Percentiles rank a stretch among this genome's conserved stretches.
Conservation (phyloP, 306 rosid genomes). For the Dryas octopetala region DNA sequence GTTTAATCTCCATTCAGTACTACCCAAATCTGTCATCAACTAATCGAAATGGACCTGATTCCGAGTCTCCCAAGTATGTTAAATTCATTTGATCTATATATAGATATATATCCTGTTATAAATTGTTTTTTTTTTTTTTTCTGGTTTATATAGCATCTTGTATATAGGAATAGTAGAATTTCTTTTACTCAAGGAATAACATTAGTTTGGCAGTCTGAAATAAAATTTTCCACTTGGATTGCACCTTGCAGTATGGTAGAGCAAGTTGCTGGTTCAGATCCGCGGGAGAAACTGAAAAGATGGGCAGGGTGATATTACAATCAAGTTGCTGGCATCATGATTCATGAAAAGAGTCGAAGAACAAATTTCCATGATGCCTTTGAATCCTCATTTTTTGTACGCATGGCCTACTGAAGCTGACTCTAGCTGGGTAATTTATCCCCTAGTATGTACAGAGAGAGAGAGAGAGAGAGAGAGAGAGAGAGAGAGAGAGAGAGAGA, state of each 20-base stretch:
- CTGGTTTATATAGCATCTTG: neutral
- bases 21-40: constrained; percentile 51
- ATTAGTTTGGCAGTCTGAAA: neutral
- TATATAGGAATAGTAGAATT: neutral
- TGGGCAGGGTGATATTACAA: constrained; percentile 27
- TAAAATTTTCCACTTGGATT: constrained; percentile 1
- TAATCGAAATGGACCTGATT: constrained; percentile 45
- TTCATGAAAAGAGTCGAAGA: neutral
- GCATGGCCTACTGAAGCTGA: constrained; percentile 30
- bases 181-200: neutral
- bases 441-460: constrained; percentile 41
- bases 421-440: constrained; percentile 30
- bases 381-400: constrained; percentile 31
- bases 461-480: constrained; percentile 19
- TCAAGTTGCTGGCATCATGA: neutral
- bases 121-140: neutral
- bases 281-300: constrained; percentile 37
- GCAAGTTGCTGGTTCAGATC: constrained; percentile 54
- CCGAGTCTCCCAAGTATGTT: constrained; percentile 63
- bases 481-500: neutral
- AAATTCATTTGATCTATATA: constrained; percentile 13
- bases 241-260: constrained; percentile 57
- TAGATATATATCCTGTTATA: constrained; percentile 14
- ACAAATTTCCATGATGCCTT: constrained; percentile 28
- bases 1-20: constrained; percentile 49